Conservation (phyloP, 768 basidiomycete species). For the Boletus eberwhitei region DNA sequence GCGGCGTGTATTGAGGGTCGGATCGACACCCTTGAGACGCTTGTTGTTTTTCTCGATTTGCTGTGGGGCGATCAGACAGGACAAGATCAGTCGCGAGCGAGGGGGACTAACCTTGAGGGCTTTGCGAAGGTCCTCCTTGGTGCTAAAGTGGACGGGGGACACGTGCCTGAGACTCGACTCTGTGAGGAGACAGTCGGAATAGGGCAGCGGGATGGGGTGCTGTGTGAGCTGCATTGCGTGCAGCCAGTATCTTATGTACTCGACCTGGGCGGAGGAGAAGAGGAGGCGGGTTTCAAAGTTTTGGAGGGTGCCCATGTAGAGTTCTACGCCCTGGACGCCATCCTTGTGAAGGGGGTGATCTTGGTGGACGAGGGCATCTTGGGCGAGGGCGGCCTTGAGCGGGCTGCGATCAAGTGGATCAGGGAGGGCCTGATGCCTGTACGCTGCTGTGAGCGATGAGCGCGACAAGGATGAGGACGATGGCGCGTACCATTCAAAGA, state of each 20-base stretch:
- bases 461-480: background rate
- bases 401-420: constrained; percentile 55
- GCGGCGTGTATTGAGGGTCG: constrained; percentile 52
- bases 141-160: constrained; percentile 54
- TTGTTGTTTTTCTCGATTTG: constrained; percentile 80
- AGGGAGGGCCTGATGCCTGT: constrained; percentile 57
- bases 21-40: constrained; percentile 62
- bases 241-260: constrained; percentile 83
- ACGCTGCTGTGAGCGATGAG: background rate
- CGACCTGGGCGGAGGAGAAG: constrained; percentile 80
- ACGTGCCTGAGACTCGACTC: constrained; percentile 54
- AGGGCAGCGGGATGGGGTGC: constrained; percentile 65
- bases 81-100: background rate
- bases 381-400: constrained; percentile 70
- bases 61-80: constrained; percentile 34
- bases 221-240: constrained; percentile 68
- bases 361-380: constrained; percentile 64
- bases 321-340: constrained; percentile 62
- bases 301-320: constrained; percentile 72
- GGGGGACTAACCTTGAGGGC: constrained; percentile 51
- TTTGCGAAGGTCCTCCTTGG: constrained; percentile 51
- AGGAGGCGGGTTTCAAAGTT: constrained; percentile 76
- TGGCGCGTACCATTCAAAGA: constrained; percentile 69
- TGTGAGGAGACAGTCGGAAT: constrained; percentile 72
- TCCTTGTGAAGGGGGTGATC: constrained; percentile 69